Base-by-base conservation (phyloP, 139 green algal species). In the Closterium sp. region DNA sequence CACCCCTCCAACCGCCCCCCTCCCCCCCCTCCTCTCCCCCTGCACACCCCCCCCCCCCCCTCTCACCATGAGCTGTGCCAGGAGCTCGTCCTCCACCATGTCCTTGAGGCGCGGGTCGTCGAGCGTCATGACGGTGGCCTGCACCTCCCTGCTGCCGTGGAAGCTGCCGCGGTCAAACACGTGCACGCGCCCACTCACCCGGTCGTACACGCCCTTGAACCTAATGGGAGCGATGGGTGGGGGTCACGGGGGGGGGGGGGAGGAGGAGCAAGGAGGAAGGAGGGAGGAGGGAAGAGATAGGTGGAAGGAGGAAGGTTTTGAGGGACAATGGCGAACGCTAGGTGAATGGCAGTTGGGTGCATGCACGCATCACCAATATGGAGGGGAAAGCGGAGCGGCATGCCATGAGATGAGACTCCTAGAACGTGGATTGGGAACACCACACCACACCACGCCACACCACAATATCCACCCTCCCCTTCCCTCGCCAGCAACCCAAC, bases 141-240 rank as follows among this genome's bases (percentile, higher is more conserved):
- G 5, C 28, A 85, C 76, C 84, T 89, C 92, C 30, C 28, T 43
- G 33, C 64, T 85, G 31, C 91, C 91, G 30, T 93, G 85, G 16
- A 33, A 34, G 35, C 19, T 34, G 30, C 34, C 85, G 36, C 76
- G 21, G 12, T 86, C 33, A 87, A 93, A 96, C 21, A 96, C 89
- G 34, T 94, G 91, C 33, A 96, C 94, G 38, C 95, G 86, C 8
- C 91, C 89, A 28, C 85, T 95, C 33, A 94, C 94, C 0, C 96
- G 94, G 89, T 97, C 93, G 90, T 97, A 97, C 31, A 97, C 91
- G 4, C 96, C 96, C 90, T 69, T 93, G 85, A 94, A 94, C 84
- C 92, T 94, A 84, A 36, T 23, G 38, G 21, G 33, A 9, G 34
- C 16, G 34, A 55, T 12, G 85, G 25, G 32, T 4, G n/a, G 8